Evolutionary conservation across 2,329 filamentous ascomycete genomes (phyloP), one percentile per base, ranked within the genome.

Genomic region (Xenoacremonium recifei): DNA sequence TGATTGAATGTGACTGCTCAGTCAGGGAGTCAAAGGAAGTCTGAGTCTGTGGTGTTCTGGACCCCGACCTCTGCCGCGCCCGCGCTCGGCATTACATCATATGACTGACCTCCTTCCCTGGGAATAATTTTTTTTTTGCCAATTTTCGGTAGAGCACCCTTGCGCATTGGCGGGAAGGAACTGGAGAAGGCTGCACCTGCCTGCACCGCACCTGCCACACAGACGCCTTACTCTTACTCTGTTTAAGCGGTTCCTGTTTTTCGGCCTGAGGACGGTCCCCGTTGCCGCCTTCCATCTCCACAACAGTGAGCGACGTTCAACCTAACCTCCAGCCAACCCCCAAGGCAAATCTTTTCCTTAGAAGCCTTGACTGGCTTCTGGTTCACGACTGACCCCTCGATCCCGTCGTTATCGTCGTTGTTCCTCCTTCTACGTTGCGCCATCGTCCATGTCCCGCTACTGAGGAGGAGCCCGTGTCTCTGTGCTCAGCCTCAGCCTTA

Each of bases 11-110:
- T n/a, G n/a, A n/a, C n/a, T n/a, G n/a, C n/a, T n/a, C n/a, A n/a
- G n/a, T n/a, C n/a, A n/a, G n/a, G n/a, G n/a, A n/a, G n/a, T n/a
- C n/a, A n/a, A n/a, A n/a, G n/a, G n/a, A n/a, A n/a, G n/a, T n/a
- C n/a, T n/a, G n/a, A n/a, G n/a, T n/a, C n/a, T n/a, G n/a, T n/a
- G n/a, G n/a, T 18, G 35, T 47, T 49, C 46, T 49, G 39, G 49
- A 37, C 35, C 41, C 29, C 31, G 30, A 32, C 18, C 16, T 27
- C 16, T 10, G n/a, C 38, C 11, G 25, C 36, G 31, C 40, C 25
- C 35, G 33, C 34, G 42, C 37, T 47, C 38, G 46, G 48, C 51
- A 58, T 58, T 58, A 58, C 55, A 58, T 58, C 55, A 58, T 58
- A 45, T 42, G 43, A 45, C 47, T 10, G 11, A 7, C 9, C 30